Evolutionary conservation across 2,329 filamentous ascomycete genomes (phyloP).

Genomic region (Zasmidium cellare): DNA sequence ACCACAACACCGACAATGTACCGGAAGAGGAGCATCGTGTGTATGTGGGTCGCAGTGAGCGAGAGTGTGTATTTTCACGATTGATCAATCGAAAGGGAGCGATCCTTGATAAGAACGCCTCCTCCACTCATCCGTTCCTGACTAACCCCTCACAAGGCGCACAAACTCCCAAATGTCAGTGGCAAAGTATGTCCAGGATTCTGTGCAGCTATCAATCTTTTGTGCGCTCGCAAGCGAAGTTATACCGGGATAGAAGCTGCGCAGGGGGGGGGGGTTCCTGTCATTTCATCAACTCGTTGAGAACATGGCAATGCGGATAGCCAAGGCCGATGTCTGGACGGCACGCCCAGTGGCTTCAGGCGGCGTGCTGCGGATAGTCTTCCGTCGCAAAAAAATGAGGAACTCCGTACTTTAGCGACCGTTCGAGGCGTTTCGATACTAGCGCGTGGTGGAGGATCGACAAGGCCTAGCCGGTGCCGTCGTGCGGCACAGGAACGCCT

Average conservation of each 20-base stretch:
- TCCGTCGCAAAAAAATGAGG: not conserved
- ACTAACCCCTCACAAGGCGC: too few relatives aligned
- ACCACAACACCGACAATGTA: not conserved
- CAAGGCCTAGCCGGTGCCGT: not conserved
- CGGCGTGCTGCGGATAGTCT: not conserved
- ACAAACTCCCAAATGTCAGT: too few relatives aligned
- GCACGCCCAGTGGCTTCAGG: too few relatives aligned
- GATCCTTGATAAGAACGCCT: too few relatives aligned
- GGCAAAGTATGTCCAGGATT: not conserved
- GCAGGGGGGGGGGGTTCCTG: too few relatives aligned
- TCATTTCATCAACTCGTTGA: too few relatives aligned
- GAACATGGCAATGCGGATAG: too few relatives aligned
- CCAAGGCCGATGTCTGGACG: too few relatives aligned
- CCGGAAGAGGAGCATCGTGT: not conserved
- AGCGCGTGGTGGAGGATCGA: not conserved
- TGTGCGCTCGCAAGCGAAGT: not conserved
- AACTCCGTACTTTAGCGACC: not conserved
- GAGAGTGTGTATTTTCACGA: too few relatives aligned
- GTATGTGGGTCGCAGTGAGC: too few relatives aligned
- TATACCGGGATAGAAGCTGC: too few relatives aligned
- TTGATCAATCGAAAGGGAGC: too few relatives aligned
- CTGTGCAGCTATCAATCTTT: slow-evolving; percentile 2
- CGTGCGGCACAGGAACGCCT: not conserved
- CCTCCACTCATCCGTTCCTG: not conserved
- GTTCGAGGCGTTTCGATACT: not conserved